Evolutionary conservation across 768 basidiomycete genomes (phyloP).

Genomic region (Coprinopsis marcescibilis): DNA sequence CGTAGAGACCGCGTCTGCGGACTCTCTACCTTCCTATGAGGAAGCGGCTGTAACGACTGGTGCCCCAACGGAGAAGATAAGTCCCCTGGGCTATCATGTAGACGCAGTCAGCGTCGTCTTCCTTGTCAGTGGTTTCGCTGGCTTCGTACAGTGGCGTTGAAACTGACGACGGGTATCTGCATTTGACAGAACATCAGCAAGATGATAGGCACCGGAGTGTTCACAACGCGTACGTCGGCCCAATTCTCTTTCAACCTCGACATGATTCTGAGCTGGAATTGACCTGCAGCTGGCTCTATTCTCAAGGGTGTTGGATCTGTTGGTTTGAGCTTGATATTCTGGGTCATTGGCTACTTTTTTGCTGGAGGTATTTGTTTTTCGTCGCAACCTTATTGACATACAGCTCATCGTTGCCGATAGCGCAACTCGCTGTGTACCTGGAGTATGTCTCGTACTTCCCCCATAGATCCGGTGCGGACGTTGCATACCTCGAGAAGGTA

Average conservation of each 20-base stretch:
- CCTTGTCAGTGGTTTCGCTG: slow-evolving; percentile 13
- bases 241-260: not conserved
- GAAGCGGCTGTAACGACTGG: slow-evolving; percentile 23
- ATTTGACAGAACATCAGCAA: slow-evolving; percentile 25
- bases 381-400: not conserved
- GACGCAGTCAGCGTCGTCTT: slow-evolving; percentile 23
- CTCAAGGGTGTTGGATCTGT: slow-evolving; percentile 32
- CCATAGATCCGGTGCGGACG: slow-evolving; percentile 42
- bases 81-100: slow-evolving; percentile 31
- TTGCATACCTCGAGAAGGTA: slow-evolving; percentile 41
- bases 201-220: slow-evolving; percentile 36
- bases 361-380: slow-evolving; percentile 23
- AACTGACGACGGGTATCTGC: not conserved
- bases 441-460: slow-evolving; percentile 46
- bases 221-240: slow-evolving; percentile 23
- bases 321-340: slow-evolving; percentile 33
- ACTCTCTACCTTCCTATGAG: slow-evolving; percentile 21
- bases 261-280: not conserved
- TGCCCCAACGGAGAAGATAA: slow-evolving; percentile 27
- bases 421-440: slow-evolving; percentile 33
- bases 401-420: slow-evolving; percentile 13
- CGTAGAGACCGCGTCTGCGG: slow-evolving; percentile 13
- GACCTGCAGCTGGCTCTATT: slow-evolving; percentile 28
- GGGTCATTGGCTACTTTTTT: slow-evolving; percentile 33
- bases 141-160: not conserved